Percentiles rank a stretch among this genome's conserved stretches.
phyloP scores from a whole-genome alignment of 169 alveolate species.

The Plasmodium cynomolgi region DNA sequence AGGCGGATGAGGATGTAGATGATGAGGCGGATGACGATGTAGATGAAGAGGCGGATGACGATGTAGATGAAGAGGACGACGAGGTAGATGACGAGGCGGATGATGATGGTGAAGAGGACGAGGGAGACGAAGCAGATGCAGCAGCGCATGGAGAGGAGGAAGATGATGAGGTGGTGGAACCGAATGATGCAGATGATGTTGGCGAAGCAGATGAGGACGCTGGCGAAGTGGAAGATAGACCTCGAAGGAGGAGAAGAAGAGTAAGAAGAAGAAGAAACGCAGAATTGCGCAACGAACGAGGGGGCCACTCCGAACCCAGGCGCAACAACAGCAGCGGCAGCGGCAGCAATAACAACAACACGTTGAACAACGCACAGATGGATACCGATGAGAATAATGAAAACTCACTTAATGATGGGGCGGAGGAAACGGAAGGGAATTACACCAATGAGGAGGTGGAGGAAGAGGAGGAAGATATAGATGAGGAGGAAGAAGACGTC shows the following conservation, averaged over 20 bases:
- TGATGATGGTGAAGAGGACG: constrained; percentile 3
- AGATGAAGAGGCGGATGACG: background rate
- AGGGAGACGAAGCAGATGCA: background rate
- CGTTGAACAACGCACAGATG: background rate
- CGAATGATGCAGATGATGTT: background rate
- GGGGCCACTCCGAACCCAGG: background rate
- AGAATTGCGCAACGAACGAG: background rate
- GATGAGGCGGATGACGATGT: background rate
- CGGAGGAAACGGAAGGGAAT: background rate
- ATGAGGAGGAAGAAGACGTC: background rate
- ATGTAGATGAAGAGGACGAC: background rate
- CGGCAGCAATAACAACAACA: no score
- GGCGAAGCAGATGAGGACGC: background rate
- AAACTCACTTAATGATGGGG: background rate
- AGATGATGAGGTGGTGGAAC: background rate
- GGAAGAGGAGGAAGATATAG: background rate
- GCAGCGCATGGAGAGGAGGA: constrained; percentile 1
- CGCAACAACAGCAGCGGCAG: background rate
- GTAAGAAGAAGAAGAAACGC: constrained; percentile 29
- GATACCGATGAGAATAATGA: background rate
- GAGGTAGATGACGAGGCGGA: background rate
- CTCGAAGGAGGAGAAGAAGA: background rate
- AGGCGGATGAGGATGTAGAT: background rate
- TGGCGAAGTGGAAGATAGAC: background rate
- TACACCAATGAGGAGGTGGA: constrained; percentile 9